Conservation (phyloP, 768 basidiomycete genomes). For the Lepiota subincarnata region DNA sequence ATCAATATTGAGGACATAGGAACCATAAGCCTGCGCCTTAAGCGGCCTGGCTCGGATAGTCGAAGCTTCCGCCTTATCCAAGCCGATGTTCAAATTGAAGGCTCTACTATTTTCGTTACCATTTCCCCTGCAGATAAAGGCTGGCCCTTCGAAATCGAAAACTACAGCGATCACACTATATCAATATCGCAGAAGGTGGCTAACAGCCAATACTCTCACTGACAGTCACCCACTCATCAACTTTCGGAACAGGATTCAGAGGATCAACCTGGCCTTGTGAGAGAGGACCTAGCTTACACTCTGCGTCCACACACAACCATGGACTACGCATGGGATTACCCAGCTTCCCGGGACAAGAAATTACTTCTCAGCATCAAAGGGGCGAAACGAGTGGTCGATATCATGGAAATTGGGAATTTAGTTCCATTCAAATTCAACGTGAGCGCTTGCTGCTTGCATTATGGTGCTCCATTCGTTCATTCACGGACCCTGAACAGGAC, state of each 20-base stretch:
- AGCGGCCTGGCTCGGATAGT: constrained; percentile 31
- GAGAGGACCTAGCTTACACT: constrained; percentile 50
- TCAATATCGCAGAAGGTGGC: constrained; percentile 71
- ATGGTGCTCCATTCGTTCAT: not conserved
- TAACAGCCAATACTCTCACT: constrained; percentile 11
- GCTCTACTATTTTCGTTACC: constrained; percentile 85
- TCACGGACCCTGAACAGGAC: constrained; percentile 30
- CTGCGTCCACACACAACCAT: constrained; percentile 49
- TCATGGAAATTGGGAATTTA: constrained; percentile 93
- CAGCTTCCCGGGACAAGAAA: constrained; percentile 78
- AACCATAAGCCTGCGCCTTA: constrained; percentile 67
- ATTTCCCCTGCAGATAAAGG: constrained; percentile 59
- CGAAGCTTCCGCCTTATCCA: constrained; percentile 53
- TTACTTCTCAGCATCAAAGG: constrained; percentile 62
- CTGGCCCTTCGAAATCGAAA: constrained; percentile 92
- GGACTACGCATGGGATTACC: constrained; percentile 92
- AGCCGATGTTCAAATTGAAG: constrained; percentile 77
- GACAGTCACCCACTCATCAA: too few relatives aligned
- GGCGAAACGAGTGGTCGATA: constrained; percentile 68
- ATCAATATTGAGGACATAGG: constrained; percentile 93
- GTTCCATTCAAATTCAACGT: constrained; percentile 86
- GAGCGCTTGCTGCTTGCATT: constrained; percentile 19
- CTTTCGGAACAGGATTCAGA: constrained; percentile 30
- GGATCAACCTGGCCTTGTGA: constrained; percentile 23
- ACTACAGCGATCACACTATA: constrained; percentile 72